Base-by-base conservation (phyloP, 192 early-diverging fungal species). In the Linnemannia elongata region DNA sequence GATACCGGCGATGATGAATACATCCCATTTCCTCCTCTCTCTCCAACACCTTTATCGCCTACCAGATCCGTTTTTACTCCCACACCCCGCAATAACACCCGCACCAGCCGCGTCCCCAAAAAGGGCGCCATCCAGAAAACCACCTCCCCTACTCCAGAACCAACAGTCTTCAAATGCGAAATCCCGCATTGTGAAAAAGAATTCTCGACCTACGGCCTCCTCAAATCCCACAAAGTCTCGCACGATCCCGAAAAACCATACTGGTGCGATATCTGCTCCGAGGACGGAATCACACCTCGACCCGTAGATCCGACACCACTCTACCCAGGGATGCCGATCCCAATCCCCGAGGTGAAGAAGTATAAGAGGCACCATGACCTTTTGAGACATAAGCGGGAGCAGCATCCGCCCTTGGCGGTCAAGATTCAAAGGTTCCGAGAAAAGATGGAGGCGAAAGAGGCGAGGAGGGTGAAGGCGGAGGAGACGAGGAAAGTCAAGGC, bases 311-410 rank as follows among this genome's bases (percentile, higher is more conserved):
- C 47, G 35, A 36, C 41, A 0, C 33, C 38, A 7, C 18, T 60
- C 17, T 9, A 1, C 3, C 60, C 39, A 1, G 57, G 60, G 1
- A 41, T 24, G 6, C n/a, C 45, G 1, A 35, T 20, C 20, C 47
- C 5, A 0, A 24, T 36, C 27, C 47, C 49, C 1, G 85, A 81
- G 20, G 78, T 81, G 33, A 87, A 81, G 42, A 76, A 79, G 15
- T 87, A 87, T 54, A 87, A 87, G 33, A 71, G 85, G 0, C 81
- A 87, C 68, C 85, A 87, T 38, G 85, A 87, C 30, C 60, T 87
- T 5, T 63, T 87, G 60, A 55, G 85, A 22, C 85, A 87, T 42
- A 80, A 81, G 36, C 79, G 85, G 5, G 85, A 87, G 72, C 78
- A 87, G 30, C 85, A 87, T 44, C 77, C 82, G 1, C 82, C 82